Conservation (phyloP, 2,329 filamentous ascomycete genomes). For the Lecanosticta acicola region DNA sequence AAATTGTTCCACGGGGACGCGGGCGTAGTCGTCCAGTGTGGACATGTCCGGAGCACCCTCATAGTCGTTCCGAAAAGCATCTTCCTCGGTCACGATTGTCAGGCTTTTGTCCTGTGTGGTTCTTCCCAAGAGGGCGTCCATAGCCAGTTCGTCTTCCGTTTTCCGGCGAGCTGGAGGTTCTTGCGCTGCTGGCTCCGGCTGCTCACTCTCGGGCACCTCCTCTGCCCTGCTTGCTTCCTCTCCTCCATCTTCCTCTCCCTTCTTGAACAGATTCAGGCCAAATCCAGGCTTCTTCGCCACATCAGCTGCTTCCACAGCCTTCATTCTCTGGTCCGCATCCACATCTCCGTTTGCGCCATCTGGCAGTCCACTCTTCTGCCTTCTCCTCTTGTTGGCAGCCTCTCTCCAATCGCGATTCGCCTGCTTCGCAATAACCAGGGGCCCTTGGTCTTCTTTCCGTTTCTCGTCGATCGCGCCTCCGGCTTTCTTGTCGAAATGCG, state of each 20-base stretch:
- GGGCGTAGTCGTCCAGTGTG: slow-evolving; percentile 76
- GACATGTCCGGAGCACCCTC: slow-evolving; percentile 67
- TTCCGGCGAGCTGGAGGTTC: slow-evolving; percentile 29
- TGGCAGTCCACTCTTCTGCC: slow-evolving; percentile 55
- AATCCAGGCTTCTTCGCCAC: slow-evolving; percentile 44
- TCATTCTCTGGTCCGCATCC: slow-evolving; percentile 22
- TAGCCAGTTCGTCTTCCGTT: slow-evolving; percentile 54
- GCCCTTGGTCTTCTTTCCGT: slow-evolving; percentile 34
- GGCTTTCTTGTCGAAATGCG: slow-evolving; percentile 49
- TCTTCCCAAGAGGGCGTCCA: slow-evolving; percentile 43
- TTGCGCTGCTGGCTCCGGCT: slow-evolving; percentile 17
- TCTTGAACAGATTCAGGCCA: slow-evolving; percentile 46
- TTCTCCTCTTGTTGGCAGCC: slow-evolving; percentile 44
- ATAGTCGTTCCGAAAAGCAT: slow-evolving; percentile 52
- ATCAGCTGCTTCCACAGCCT: slow-evolving; percentile 21
- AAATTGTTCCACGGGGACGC: slow-evolving; percentile 90
- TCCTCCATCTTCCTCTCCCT: slow-evolving; percentile 23
- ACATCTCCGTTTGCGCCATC: slow-evolving; percentile 24
- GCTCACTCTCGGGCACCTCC: slow-evolving; percentile 11
- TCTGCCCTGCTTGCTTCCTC: slow-evolving; percentile 5
- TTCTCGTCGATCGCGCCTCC: slow-evolving; percentile 46
- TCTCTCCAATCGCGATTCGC: slow-evolving; percentile 60
- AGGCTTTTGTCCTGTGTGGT: slow-evolving; percentile 31
- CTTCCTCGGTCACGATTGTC: slow-evolving; percentile 33
- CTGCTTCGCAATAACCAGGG: slow-evolving; percentile 54